Conservation (phyloP, 169 alveolate species). For the Plasmodium gaboni region DNA sequence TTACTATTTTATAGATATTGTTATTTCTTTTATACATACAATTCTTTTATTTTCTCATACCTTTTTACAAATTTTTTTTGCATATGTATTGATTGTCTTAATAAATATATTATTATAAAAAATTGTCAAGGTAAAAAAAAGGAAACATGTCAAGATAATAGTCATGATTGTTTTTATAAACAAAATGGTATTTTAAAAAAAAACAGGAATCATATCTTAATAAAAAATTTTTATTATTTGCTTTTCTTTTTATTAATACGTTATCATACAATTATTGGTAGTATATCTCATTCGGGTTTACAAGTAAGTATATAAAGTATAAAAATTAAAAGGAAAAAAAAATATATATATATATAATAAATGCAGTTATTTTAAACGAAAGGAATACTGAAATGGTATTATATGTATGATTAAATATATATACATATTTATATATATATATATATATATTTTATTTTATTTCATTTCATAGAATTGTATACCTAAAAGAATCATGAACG, state of each 20-base stretch:
- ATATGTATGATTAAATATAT: background rate
- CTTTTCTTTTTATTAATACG: constrained; percentile 32
- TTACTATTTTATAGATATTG: constrained; percentile 64
- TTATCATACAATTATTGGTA: constrained; percentile 61
- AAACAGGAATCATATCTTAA: constrained; percentile 38
- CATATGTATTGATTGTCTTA: constrained; percentile 26
- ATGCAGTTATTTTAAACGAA: no score
- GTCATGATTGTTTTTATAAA: constrained; percentile 64
- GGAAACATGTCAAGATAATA: background rate
- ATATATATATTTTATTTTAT: constrained; percentile 7
- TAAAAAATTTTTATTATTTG: constrained; percentile 30
- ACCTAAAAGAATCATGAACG: constrained; percentile 45
- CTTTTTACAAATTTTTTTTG: constrained; percentile 30
- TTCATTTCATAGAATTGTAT: constrained; percentile 29
- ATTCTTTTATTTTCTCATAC: constrained; percentile 35
- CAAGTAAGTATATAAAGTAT: constrained; percentile 19
- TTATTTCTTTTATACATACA: constrained; percentile 51
- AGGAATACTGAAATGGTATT: no score
- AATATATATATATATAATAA: background rate
- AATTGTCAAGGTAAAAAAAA: background rate
- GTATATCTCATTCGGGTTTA: constrained; percentile 43
- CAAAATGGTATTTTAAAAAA: constrained; percentile 61
- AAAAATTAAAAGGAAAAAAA: background rate
- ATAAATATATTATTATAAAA: constrained; percentile 25
- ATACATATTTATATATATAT: background rate